phyloP scores from a whole-genome alignment of 108 stramenopile genomes.

The Skeletonema grethae region DNA sequence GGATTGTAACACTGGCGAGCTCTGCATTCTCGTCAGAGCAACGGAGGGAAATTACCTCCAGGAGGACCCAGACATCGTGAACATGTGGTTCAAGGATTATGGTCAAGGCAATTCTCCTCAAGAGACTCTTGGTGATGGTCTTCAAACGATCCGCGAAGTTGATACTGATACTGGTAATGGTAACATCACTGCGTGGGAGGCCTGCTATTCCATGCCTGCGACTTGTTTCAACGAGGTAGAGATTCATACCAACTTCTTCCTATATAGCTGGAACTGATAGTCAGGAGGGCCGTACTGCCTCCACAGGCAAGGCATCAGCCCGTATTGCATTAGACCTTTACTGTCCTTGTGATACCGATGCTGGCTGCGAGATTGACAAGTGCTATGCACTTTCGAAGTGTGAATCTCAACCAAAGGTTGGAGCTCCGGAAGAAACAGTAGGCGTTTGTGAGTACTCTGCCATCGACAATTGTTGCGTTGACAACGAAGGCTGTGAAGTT shows the following conservation, averaged over 20 bases:
- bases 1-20: background rate
- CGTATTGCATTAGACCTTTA: background rate
- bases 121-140: background rate
- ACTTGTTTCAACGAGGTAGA: background rate
- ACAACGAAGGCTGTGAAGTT: too few relatives aligned
- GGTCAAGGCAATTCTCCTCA: accelerated
- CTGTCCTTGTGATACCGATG: background rate
- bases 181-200: background rate
- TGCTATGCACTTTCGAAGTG: too few relatives aligned
- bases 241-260: background rate
- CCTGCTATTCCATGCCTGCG: background rate
- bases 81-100: background rate
- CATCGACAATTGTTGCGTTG: too few relatives aligned
- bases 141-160: background rate
- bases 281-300: too few relatives aligned
- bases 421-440: too few relatives aligned
- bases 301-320: background rate
- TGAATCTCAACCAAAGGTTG: too few relatives aligned
- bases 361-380: too few relatives aligned
- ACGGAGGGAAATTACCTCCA: background rate
- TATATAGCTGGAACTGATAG: too few relatives aligned
- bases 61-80: background rate
- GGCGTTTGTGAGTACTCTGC: too few relatives aligned
- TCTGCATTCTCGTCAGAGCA: background rate
- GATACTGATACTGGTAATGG: too few relatives aligned